phyloP scores from a whole-genome alignment of 2,329 filamentous ascomycete species.

The Cryphonectria nitschkei region DNA sequence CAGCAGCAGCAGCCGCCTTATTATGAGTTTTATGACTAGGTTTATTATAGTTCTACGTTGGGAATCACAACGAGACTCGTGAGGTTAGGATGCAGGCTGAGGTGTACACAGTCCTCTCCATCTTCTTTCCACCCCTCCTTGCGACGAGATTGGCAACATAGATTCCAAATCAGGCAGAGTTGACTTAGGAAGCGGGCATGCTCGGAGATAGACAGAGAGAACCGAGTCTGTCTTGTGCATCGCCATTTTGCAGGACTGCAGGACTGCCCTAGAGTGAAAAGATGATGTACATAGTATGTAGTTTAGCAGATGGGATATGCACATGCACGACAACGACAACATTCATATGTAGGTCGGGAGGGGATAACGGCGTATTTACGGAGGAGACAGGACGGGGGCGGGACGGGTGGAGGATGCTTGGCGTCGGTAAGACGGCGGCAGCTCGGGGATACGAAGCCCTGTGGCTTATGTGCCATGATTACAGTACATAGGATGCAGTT shows the following conservation, averaged over 20 bases:
- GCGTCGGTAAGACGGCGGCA: not conserved
- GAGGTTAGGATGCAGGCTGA: no score
- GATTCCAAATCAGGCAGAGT: not conserved
- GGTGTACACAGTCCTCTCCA: no score
- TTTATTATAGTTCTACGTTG: not conserved
- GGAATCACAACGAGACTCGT: not conserved
- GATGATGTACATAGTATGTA: not conserved
- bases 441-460: slow-evolving; percentile 1
- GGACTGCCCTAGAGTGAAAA: not conserved
- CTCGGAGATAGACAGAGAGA: not conserved
- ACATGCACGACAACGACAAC: not conserved
- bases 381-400: not conserved
- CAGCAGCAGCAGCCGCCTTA: not conserved
- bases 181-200: no score
- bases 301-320: not conserved
- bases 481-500: not conserved
- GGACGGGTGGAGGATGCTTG: not conserved
- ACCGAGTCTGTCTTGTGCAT: not conserved
- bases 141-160: not conserved
- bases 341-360: not conserved
- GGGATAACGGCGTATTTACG: slow-evolving; percentile 11
- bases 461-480: no score
- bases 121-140: no score
- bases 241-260: not conserved
- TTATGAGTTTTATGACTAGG: not conserved